Percentiles rank a stretch among this genome's conserved stretches.
phyloP scores from a whole-genome alignment of 139 green algal species.

The Chlamydomonas applanata region DNA sequence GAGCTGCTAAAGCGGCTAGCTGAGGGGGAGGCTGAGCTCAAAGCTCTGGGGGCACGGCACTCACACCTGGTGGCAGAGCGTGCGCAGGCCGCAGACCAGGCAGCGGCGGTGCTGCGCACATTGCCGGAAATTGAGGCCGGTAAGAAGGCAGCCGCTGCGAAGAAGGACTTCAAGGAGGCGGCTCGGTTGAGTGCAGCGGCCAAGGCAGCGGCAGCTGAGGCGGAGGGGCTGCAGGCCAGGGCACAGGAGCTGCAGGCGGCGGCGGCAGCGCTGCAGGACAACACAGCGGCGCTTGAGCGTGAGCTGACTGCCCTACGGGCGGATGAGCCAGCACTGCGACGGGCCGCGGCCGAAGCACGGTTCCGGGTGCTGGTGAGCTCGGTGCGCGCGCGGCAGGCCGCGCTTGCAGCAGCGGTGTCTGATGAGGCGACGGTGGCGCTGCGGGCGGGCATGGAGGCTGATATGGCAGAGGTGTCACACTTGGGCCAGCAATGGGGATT shows the following conservation, averaged over 20 bases:
- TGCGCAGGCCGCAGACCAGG: not conserved
- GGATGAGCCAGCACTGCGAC: not conserved
- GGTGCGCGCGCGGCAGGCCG: not conserved
- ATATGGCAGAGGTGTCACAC: not conserved
- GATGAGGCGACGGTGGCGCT: not conserved
- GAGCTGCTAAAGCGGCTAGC: not conserved
- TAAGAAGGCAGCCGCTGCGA: slow-evolving; percentile 1
- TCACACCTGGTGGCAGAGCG: too few relatives aligned
- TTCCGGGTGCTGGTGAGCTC: not conserved
- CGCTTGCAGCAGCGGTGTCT: not conserved
- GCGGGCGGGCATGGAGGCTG: not conserved
- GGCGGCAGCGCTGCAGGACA: not conserved
- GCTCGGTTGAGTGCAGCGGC: not conserved
- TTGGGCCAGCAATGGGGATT: not conserved
- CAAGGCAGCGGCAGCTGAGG: not conserved
- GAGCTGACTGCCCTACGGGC: not conserved
- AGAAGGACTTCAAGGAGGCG: slow-evolving; percentile 7
- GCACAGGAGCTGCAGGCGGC: not conserved
- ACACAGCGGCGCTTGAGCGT: not conserved
- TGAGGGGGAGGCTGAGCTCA: not conserved
- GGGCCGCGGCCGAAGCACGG: not conserved
- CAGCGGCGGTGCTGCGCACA: not conserved
- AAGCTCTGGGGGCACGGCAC: too few relatives aligned
- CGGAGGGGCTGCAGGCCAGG: not conserved
- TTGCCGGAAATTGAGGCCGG: not conserved